phyloP scores from a whole-genome alignment of 352 stramenopile genomes.

The Globisporangium mamillatum region DNA sequence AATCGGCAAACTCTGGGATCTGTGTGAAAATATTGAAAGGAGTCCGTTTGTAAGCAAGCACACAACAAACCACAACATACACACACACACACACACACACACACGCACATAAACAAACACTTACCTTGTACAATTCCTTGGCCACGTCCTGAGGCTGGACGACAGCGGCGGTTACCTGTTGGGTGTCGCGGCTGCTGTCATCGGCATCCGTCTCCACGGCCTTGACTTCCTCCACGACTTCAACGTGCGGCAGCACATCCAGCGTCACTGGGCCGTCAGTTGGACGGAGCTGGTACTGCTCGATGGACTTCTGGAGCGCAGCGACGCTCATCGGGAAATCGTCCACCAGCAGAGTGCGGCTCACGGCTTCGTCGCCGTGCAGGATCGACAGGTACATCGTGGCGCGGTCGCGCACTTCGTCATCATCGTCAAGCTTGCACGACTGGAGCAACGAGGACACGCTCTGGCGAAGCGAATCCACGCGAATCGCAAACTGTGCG shows the following conservation, averaged over 20 bases:
- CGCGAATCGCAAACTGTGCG: constrained; percentile 94
- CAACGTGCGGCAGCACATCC: constrained; percentile 78
- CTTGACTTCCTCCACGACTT: constrained; percentile 53
- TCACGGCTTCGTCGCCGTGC: constrained; percentile 52
- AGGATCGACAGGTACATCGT: constrained; percentile 87
- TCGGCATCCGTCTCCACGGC: constrained; percentile 30
- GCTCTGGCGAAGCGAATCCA: constrained; percentile 91
- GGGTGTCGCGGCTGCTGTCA: constrained; percentile 27
- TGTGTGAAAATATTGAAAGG: constrained; percentile 17
- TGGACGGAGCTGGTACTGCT: constrained; percentile 82
- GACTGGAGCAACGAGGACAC: constrained; percentile 95
- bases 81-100: neutral
- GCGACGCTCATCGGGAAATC: constrained; percentile 76
- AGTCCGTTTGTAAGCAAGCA: constrained; percentile 1
- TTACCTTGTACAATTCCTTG: constrained; percentile 93
- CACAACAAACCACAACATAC: neutral
- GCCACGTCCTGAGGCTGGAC: constrained; percentile 68
- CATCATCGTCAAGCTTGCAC: constrained; percentile 96
- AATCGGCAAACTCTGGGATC: constrained; percentile 93
- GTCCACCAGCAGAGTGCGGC: constrained; percentile 58
- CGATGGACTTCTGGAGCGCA: constrained; percentile 82
- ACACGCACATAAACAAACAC: neutral
- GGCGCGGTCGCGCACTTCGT: constrained; percentile 94
- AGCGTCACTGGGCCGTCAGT: constrained; percentile 79
- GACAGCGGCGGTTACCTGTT: constrained; percentile 29